Conservation (phyloP, 2,329 filamentous ascomycete genomes). For the Neofusicoccum cordaticola region DNA sequence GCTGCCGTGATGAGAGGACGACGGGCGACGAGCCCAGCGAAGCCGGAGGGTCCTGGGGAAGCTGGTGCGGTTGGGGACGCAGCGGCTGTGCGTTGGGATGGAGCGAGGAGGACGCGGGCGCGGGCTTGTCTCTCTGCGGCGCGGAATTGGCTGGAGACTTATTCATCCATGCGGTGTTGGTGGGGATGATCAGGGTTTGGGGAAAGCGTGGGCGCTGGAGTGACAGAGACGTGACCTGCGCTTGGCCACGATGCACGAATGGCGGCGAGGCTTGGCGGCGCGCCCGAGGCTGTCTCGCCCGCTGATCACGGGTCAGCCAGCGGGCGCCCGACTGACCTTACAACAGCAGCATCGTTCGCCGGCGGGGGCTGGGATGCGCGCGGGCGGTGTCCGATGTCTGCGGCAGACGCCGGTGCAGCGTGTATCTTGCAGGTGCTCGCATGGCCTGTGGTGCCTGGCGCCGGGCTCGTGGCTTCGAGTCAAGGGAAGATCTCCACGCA, state of each 20-base stretch:
- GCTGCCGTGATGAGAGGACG: conserved; percentile 24
- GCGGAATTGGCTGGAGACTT: conserved; percentile 7
- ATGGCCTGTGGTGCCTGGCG: neutral
- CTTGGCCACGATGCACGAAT: conserved; percentile 7
- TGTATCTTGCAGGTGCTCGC: conserved; percentile 4
- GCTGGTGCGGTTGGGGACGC: conserved; percentile 5
- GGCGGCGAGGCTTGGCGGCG: conserved; percentile 8
- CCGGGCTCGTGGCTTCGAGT: conserved; percentile 3
- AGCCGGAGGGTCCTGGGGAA: conserved; percentile 14
- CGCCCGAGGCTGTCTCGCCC: conserved; percentile 3
- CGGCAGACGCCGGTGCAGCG: neutral
- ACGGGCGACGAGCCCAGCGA: conserved; percentile 24
- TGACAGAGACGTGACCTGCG: conserved; percentile 10
- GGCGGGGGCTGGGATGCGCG: neutral
- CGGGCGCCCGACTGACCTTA: conserved; percentile 1
- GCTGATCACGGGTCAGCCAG: neutral
- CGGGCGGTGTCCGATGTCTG: neutral
- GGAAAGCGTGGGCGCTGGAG: conserved; percentile 2
- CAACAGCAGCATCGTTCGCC: neutral
- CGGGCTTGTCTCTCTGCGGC: neutral
- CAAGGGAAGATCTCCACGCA: conserved; percentile 1
- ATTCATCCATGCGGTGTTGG: conserved; percentile 18
- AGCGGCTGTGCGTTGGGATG: neutral
- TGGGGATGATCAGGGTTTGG: conserved; percentile 12
- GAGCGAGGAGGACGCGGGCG: neutral